Evolutionary conservation across 208 protist genomes (phyloP).

Genomic region (Leishmania lainsoni): DNA sequence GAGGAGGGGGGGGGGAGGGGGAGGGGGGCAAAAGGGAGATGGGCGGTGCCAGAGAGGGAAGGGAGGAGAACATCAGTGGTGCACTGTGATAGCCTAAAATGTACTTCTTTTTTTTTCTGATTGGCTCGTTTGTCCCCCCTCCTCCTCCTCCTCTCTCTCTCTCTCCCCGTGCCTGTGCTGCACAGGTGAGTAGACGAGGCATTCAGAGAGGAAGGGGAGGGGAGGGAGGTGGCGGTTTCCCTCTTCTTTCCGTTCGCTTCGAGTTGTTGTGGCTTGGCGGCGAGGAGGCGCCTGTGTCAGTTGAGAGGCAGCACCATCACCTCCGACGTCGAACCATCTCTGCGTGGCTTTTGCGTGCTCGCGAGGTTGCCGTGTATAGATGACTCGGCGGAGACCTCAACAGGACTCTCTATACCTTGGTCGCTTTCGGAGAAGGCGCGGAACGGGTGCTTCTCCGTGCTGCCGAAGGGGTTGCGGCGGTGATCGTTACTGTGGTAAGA

Average conservation of each 20-base stretch:
- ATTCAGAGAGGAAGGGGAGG: neutral
- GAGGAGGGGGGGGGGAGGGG: slow-evolving; percentile 1
- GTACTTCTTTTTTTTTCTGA: neutral
- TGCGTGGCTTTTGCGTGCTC: slow-evolving; percentile 7
- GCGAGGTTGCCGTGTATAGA: neutral
- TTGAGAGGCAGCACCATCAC: slow-evolving; percentile 28
- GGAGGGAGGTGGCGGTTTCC: neutral
- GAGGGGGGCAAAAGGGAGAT: neutral
- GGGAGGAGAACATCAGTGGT: neutral
- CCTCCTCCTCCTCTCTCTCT: too few relatives aligned
- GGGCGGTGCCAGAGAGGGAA: neutral
- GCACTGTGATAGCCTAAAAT: neutral
- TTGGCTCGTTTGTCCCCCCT: neutral
- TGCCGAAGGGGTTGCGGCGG: slow-evolving; percentile 1
- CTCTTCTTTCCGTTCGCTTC: neutral
- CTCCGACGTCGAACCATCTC: neutral
- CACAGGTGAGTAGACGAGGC: neutral
- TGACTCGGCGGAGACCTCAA: neutral
- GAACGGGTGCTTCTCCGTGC: neutral
- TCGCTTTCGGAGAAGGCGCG: slow-evolving; percentile 2
- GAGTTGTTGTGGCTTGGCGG: neutral
- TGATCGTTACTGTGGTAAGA: neutral
- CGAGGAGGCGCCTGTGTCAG: neutral
- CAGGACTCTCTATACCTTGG: neutral
- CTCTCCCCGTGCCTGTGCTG: neutral